Conservation (phyloP, 768 basidiomycete species). For the Podaxis sp. region DNA sequence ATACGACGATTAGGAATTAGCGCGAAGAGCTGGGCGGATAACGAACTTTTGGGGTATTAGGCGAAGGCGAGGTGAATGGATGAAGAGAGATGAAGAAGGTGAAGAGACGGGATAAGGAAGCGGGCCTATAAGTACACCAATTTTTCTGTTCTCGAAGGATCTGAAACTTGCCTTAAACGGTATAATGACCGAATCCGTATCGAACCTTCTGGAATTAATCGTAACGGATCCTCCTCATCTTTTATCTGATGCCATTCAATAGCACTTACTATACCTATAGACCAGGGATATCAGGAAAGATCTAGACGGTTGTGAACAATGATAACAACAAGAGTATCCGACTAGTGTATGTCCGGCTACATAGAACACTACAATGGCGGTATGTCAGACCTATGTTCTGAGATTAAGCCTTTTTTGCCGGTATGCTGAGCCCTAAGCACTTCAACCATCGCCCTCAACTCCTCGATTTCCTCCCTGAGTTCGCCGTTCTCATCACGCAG, state of each 20-base stretch:
- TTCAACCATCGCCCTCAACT: conserved; percentile 72
- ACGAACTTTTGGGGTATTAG: conserved; percentile 22
- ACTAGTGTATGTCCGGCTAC: no score
- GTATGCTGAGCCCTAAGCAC: conserved; percentile 56
- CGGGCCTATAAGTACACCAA: conserved; percentile 35
- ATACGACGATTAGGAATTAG: conserved; percentile 20
- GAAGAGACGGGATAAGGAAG: conserved; percentile 25
- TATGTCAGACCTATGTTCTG: conserved; percentile 45
- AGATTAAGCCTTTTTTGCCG: conserved; percentile 41
- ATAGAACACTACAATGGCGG: conserved; percentile 26
- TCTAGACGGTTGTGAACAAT: neutral
- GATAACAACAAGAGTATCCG: neutral
- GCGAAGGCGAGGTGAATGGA: conserved; percentile 19
- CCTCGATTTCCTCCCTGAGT: conserved; percentile 49
- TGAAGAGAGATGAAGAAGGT: conserved; percentile 26
- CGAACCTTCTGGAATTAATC: conserved; percentile 44
- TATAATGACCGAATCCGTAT: conserved; percentile 25
- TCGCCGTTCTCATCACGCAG: conserved; percentile 58
- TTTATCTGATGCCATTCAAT: conserved; percentile 11
- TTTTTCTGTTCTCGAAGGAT: conserved; percentile 50
- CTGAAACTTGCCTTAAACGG: conserved; percentile 46
- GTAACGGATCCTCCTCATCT: conserved; percentile 17
- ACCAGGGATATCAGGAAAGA: neutral
- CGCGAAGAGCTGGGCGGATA: neutral
- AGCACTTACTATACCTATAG: neutral